Conservation (phyloP, 768 basidiomycete species). For the Trametes cubensis region DNA sequence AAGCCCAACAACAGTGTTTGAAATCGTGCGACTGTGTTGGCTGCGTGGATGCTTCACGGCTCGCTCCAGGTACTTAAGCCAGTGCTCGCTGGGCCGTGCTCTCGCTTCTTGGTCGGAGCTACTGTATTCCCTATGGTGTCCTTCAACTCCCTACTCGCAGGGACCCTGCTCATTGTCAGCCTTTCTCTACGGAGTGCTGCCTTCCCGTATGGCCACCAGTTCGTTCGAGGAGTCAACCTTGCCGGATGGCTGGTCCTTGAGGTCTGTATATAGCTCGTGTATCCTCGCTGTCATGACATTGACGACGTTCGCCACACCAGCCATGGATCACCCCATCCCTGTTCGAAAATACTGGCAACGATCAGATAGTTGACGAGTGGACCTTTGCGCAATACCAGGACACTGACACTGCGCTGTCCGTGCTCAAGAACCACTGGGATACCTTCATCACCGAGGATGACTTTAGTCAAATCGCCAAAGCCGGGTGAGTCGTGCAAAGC, state of each 20-base stretch:
- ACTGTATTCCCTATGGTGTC: constrained; percentile 25
- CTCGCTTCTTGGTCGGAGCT: background rate
- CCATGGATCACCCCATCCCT: constrained; percentile 81
- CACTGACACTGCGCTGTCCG: constrained; percentile 45
- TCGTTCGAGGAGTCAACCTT: constrained; percentile 83
- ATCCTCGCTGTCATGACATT: background rate
- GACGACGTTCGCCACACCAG: constrained; percentile 30
- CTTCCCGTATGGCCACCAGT: constrained; percentile 73
- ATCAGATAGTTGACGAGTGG: constrained; percentile 71
- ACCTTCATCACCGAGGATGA: constrained; percentile 81
- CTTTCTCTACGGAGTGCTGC: constrained; percentile 37
- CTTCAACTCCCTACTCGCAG: constrained; percentile 14
- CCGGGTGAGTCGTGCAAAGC: constrained; percentile 54
- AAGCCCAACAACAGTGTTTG: no score
- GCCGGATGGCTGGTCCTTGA: constrained; percentile 66
- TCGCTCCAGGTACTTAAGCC: no score
- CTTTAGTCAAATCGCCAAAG: constrained; percentile 71
- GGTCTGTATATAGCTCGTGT: constrained; percentile 34
- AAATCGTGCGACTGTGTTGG: no score
- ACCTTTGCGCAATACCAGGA: constrained; percentile 72
- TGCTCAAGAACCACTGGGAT: constrained; percentile 73
- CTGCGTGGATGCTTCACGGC: no score
- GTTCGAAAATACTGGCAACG: constrained; percentile 66
- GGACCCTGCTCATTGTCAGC: constrained; percentile 30
- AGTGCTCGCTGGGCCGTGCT: background rate